These are phyloP conservation scores for Cladosporium velox DNA, from an alignment of 2,329 filamentous ascomycete genomes.

Conservation along the genomic window DNA sequence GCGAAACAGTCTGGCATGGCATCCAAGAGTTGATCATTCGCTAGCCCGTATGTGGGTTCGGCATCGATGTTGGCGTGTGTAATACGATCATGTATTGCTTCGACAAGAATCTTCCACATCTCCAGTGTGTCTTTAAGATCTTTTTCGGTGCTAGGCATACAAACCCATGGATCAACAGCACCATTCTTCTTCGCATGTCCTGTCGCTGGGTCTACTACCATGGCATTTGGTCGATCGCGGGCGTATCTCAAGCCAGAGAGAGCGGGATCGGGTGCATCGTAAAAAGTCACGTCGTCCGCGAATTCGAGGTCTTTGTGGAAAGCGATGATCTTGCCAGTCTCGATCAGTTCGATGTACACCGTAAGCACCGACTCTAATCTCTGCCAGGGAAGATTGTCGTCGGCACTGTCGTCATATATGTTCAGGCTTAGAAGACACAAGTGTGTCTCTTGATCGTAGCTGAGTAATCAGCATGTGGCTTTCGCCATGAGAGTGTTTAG, in stretches of 20 bases:
- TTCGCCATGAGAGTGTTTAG: background rate
- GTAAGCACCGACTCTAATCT: background rate
- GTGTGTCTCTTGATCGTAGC: background rate
- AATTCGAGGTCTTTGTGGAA: background rate
- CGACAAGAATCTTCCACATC: background rate
- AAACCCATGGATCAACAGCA: background rate
- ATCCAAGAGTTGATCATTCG: background rate
- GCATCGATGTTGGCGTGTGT: background rate
- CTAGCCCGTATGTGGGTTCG: background rate
- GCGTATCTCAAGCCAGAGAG: background rate
- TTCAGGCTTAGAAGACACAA: background rate
- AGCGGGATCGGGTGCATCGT: background rate
- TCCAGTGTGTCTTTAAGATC: background rate
- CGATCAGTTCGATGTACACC: slow-evolving; percentile 6
- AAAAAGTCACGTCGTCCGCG: background rate
- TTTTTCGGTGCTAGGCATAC: background rate
- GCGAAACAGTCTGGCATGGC: background rate
- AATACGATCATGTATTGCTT: background rate
- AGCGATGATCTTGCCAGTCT: background rate
- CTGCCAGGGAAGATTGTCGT: background rate
- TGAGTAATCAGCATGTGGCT: background rate
- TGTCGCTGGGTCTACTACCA: background rate
- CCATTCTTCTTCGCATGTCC: background rate
- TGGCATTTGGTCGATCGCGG: background rate
- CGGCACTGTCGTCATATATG: background rate